Conservation (phyloP, 768 basidiomycete species). For the Termitomyces sp. region DNA sequence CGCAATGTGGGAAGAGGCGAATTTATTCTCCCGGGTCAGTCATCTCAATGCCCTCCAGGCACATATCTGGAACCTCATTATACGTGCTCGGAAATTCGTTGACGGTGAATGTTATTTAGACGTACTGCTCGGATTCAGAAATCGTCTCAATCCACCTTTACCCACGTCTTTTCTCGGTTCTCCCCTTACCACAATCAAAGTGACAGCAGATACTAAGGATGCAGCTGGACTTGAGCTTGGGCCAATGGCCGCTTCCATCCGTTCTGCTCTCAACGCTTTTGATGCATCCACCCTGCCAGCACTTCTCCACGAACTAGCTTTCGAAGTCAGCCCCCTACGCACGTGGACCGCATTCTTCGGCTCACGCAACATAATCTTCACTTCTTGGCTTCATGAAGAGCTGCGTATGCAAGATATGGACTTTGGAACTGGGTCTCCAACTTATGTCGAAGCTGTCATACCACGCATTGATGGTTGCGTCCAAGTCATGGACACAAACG, state of each 20-base stretch:
- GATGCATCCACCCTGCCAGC: conserved; percentile 19
- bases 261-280: conserved; percentile 19
- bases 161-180: conserved; percentile 25
- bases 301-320: conserved; percentile 28
- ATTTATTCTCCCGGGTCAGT: conserved; percentile 17
- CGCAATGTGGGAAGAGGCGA: conserved; percentile 26
- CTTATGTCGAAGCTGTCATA: conserved; percentile 26
- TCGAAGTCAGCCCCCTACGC: conserved; percentile 22
- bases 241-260: conserved; percentile 21
- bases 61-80: conserved; percentile 28
- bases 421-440: conserved; percentile 23
- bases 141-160: conserved; percentile 18
- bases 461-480: conserved; percentile 27
- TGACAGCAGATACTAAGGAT: conserved; percentile 10
- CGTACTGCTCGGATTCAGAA: conserved; percentile 18
- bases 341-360: conserved; percentile 31
- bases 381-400: conserved; percentile 24
- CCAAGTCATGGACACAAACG: conserved; percentile 23
- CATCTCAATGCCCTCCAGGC: conserved; percentile 31
- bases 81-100: conserved; percentile 20
- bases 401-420: conserved; percentile 26
- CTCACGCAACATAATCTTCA: conserved; percentile 24
- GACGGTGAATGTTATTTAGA: conserved; percentile 15
- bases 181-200: conserved; percentile 23
- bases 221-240: conserved; percentile 9